Evolutionary conservation across 768 basidiomycete genomes (phyloP), one percentile per base, ranked within the genome.

Genomic region (Botryobasidium botryosum): DNA sequence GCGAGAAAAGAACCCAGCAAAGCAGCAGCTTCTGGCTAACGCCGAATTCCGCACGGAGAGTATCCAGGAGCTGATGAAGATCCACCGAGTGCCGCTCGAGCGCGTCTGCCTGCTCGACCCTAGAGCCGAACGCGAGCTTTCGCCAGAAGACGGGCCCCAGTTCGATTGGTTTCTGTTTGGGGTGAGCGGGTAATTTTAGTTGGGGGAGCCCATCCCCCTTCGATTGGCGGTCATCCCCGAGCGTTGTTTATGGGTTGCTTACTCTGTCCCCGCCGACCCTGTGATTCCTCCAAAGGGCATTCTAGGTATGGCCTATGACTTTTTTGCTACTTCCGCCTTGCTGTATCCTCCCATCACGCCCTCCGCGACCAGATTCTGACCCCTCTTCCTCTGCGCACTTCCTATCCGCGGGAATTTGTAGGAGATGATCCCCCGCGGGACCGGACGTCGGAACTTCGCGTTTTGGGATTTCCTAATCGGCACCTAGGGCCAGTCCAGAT

Each of bases 391-490:
- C 27, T 24, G 5, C 12, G 17, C 26, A 6, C 36, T 17, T 15
- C 15, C 18, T 45, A 18, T 32, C 26, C 32, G 32, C 32, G 32
- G 10, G 32, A 33, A 17, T 33, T 33, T 21, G 44, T 64, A 78
- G 91, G 92, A 8, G 92, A 96, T 55, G 91, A 99, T 61, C 92
- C 92, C 2, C 92, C 92, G 0, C 71, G 88, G 29, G 92, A 99
- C 59, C 70, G 92, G 43, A 99, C 92, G 2, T 72, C 76, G 1
- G 85, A 92, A 57, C 71, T 99, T 28, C 79, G 92, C 25, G 69
- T 68, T 13, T 63, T 88, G 29, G 90, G 90, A 1, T 99, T 92
- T 59, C 83, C 86, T 1, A 72, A 72, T 5, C 72, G 94, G 26
- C 84, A 83, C 59, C 67, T 99, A 6, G 90, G 88, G 0, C 65